A percentile compares a stretch with the other conserved stretches of the same genome.
Conservation (phyloP, 106 monocot species). For the Platanthera zijinensis region DNA sequence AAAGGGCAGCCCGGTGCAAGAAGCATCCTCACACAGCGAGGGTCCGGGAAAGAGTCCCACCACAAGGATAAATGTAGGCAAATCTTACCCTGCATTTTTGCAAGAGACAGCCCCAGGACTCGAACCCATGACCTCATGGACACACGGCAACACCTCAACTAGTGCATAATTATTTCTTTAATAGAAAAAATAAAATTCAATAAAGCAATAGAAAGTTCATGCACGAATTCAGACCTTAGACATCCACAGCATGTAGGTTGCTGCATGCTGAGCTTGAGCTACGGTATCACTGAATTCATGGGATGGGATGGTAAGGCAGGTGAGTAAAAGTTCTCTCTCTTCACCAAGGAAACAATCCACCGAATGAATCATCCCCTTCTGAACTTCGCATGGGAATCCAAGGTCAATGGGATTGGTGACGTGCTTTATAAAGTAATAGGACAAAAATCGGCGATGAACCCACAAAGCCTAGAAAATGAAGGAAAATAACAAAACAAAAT, state of each 20-base stretch:
- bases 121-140: not conserved
- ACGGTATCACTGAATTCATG: conserved; percentile 53
- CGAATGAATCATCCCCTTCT: not conserved
- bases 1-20: not conserved
- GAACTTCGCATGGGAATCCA: not conserved
- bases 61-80: too few relatives aligned
- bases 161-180: not conserved
- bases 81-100: too few relatives aligned
- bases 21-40: too few relatives aligned
- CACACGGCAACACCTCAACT: too few relatives aligned
- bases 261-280: conserved; percentile 45
- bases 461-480: conserved; percentile 48
- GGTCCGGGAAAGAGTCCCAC: too few relatives aligned
- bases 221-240: conserved; percentile 33
- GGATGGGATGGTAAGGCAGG: conserved; percentile 18
- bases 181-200: not conserved
- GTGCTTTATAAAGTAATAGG: conserved; percentile 48
- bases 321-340: conserved; percentile 33
- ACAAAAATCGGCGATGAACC: conserved; percentile 65
- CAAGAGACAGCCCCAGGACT: too few relatives aligned
- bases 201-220: not conserved
- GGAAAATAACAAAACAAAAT: not conserved
- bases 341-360: conserved; percentile 33
- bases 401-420: conserved; percentile 2
- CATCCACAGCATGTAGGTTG: conserved; percentile 56